Evolutionary conservation across 1,139 yeast species (phyloP).

Genomic region (Yamadazyma atlantica): DNA sequence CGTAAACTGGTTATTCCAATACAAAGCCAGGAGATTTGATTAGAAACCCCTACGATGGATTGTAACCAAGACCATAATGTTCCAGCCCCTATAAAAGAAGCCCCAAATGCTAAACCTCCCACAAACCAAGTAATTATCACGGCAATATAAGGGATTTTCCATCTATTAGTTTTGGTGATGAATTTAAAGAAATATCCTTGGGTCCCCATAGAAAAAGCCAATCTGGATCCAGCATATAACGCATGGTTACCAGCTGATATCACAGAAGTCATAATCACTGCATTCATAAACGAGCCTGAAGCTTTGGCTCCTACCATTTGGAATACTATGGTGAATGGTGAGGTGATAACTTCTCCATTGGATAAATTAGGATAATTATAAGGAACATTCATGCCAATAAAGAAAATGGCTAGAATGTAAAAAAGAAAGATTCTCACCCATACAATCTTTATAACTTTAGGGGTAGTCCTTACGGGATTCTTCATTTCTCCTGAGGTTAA

Average conservation of each 20-base stretch:
- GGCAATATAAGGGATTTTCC: conserved; percentile 39
- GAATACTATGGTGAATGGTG: conserved; percentile 67
- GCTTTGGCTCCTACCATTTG: conserved; percentile 50
- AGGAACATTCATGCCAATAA: conserved; percentile 47
- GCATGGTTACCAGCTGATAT: conserved; percentile 51
- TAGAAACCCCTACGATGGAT: conserved; percentile 43
- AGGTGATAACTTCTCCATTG: conserved; percentile 47
- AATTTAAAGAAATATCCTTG: conserved; percentile 41
- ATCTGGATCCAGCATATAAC: conserved; percentile 43
- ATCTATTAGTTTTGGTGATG: conserved; percentile 35
- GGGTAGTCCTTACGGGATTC: conserved; percentile 58
- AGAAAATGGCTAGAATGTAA: conserved; percentile 41
- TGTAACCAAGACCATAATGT: conserved; percentile 47
- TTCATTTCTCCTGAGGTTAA: conserved; percentile 67
- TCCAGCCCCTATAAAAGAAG: conserved; percentile 45
- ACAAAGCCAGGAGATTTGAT: conserved; percentile 44
- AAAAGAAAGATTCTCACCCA: conserved; percentile 50
- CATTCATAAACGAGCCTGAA: conserved; percentile 46
- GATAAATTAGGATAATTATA: conserved; percentile 39
- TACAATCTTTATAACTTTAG: conserved; percentile 56
- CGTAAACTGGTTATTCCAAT: conserved; percentile 41
- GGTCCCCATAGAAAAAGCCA: conserved; percentile 41
- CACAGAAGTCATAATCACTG: conserved; percentile 43
- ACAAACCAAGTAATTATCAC: conserved; percentile 41
- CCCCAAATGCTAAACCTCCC: conserved; percentile 45